Percentiles rank a stretch among this genome's conserved stretches.
Conservation (phyloP, 257 asterid species). For the Eustoma russellianum region DNA sequence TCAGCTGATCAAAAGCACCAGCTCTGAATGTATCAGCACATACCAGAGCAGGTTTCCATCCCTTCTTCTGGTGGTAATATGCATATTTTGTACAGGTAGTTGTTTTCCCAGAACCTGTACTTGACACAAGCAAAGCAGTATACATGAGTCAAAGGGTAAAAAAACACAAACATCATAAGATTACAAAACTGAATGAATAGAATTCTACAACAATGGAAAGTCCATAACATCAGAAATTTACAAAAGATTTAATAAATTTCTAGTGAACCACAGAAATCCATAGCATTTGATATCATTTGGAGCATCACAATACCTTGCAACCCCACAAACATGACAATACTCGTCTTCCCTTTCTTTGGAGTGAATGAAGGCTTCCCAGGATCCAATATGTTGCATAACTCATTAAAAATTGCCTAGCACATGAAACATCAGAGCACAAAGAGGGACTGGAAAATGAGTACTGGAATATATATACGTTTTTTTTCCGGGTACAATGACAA, state of each 20-base stretch:
- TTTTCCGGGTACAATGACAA: not conserved
- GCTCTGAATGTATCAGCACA: constrained; percentile 93
- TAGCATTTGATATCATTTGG: not conserved
- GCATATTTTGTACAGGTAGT: constrained; percentile 88
- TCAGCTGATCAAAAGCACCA: constrained; percentile 90
- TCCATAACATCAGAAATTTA: not conserved
- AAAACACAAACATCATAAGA: not conserved
- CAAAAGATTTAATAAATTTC: not conserved
- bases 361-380: constrained; percentile 82
- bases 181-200: not conserved
- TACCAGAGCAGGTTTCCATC: constrained; percentile 80
- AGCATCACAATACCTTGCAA: constrained; percentile 58
- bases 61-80: constrained; percentile 73
- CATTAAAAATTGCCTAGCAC: constrained; percentile 68
- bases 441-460: not conserved
- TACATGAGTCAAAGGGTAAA: not conserved
- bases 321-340: constrained; percentile 91
- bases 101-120: constrained; percentile 71
- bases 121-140: not conserved
- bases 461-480: not conserved
- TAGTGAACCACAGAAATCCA: not conserved
- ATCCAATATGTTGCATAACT: constrained; percentile 86
- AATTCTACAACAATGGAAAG: not conserved
- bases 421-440: too few relatives aligned
- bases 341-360: constrained; percentile 71